phyloP scores from a whole-genome alignment of 768 basidiomycete species.

The Steccherinum ochraceum region DNA sequence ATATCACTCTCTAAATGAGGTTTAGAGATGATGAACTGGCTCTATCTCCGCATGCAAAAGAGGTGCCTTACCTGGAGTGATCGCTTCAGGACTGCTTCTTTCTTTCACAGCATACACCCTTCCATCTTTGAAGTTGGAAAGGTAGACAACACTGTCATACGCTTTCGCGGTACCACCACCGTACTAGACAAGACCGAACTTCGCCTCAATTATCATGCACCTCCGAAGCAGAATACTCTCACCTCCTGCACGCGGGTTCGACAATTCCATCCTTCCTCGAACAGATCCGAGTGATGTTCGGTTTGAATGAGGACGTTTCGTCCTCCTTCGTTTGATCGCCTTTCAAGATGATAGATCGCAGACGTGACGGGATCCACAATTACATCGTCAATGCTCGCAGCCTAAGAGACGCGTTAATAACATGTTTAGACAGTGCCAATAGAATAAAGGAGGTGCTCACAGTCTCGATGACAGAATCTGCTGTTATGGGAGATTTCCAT shows the following conservation, averaged over 20 bases:
- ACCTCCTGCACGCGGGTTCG: slow-evolving; percentile 55
- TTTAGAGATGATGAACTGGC: no score
- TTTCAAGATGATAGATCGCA: slow-evolving; percentile 50
- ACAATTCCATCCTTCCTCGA: slow-evolving; percentile 48
- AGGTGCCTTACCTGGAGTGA: slow-evolving; percentile 69
- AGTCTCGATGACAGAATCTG: slow-evolving; percentile 43
- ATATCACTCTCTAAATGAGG: slow-evolving; percentile 36
- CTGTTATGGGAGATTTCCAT: slow-evolving; percentile 54
- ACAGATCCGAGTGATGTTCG: slow-evolving; percentile 39
- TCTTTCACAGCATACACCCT: slow-evolving; percentile 41
- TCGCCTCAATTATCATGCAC: no score
- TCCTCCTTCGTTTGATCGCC: slow-evolving; percentile 48
- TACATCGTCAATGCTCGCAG: slow-evolving; percentile 32
- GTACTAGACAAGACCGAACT: no score
- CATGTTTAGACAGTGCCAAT: no score
- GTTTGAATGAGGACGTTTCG: slow-evolving; percentile 55
- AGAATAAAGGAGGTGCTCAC: slow-evolving; percentile 21
- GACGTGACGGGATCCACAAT: slow-evolving; percentile 46
- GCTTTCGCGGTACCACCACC: slow-evolving; percentile 60
- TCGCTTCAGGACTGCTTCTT: slow-evolving; percentile 33
- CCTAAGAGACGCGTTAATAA: no score
- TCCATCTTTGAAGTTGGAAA: slow-evolving; percentile 49
- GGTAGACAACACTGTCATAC: slow-evolving; percentile 44
- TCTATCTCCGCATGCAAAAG: no score
- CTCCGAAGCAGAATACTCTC: slow-evolving; percentile 1